Conservation (phyloP, 1,284 basidiomycete genomes). For the Neotropicomus parvogracilis region DNA sequence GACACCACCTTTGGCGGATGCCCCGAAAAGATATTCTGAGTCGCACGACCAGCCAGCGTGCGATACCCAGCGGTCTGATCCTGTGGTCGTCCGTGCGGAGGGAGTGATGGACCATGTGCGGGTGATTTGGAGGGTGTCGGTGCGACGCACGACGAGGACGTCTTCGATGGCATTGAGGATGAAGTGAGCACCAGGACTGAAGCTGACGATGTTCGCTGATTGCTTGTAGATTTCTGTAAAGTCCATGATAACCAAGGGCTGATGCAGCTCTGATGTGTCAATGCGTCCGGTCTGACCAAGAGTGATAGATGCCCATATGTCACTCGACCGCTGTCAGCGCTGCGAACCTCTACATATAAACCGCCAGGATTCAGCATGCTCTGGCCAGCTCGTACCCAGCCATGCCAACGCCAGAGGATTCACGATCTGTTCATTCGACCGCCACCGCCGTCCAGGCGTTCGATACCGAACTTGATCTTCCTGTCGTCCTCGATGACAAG, state of each 20-base stretch:
- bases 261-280: conserved; percentile 3
- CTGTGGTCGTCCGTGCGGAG: conserved; percentile 36
- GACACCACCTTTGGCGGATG: conserved; percentile 58
- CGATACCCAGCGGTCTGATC: conserved; percentile 48
- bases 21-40: conserved; percentile 76
- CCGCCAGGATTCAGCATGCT: neutral
- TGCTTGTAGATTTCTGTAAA: conserved; percentile 81
- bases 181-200: conserved; percentile 73
- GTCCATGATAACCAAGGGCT: conserved; percentile 45
- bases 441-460: conserved; percentile 19
- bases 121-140: conserved; percentile 72
- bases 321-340: conserved; percentile 13
- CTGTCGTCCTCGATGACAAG: conserved; percentile 15
- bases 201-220: conserved; percentile 58
- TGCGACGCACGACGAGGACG: conserved; percentile 66
- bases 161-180: conserved; percentile 71
- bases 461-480: conserved; percentile 10
- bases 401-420: conserved; percentile 18
- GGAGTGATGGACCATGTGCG: conserved; percentile 66
- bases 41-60: conserved; percentile 80
- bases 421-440: conserved; percentile 17
- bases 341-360: conserved; percentile 20
- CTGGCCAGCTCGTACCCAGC: neutral
- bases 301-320: neutral
- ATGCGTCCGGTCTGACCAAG: neutral